Evolutionary conservation across 2,329 filamentous ascomycete genomes (phyloP), one percentile per base, ranked within the genome.

Genomic region (Scortechinia acanthostroma): DNA sequence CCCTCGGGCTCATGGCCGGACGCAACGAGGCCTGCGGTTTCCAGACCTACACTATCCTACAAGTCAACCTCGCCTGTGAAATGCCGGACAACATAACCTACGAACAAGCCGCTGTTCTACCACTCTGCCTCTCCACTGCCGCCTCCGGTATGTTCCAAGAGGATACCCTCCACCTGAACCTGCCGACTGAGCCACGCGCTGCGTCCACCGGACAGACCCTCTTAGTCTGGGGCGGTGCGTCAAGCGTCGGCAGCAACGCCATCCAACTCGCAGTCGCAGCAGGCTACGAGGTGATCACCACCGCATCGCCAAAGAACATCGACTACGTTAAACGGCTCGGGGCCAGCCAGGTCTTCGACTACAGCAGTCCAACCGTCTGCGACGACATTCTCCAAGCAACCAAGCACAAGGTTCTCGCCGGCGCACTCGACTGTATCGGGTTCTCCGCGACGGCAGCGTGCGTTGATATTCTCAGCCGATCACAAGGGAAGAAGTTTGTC

Each of bases 181-280:
- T 53, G n/a, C 54, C 55, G 0, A 48, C 22, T 45, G 25, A 10
- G 44, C 55, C 21, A 49, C 40, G 23, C 46, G 47, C 22, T 3
- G 16, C 35, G 6, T 40, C 35, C 22, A 48, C 48, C 45, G 10
- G 6, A 6, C 20, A 43, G 42, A 19, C 6, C 43, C 52, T 58
- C 42, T 30, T 70, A 0, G 54, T 77, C 14, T 77, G 71, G 69
- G 74, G 74, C n/a, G 76, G 73, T 0, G 64, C 69, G 2, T 66
- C 68, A 0, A 62, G 60, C 15, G 68, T 72, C 0, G 71, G 73
- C 1, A 62, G 62, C 33, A 65, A 63, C 37, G 67, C 66, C 1
- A 64, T 74, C 10, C 73, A 76, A 48, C 57, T 75, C 1, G 63
- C 64, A 1, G 54, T 58, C 4, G 63, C 61, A 0, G 62, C 66